Base-by-base conservation (phyloP, 2,329 filamentous ascomycete species). In the Fusarium bactridioides region DNA sequence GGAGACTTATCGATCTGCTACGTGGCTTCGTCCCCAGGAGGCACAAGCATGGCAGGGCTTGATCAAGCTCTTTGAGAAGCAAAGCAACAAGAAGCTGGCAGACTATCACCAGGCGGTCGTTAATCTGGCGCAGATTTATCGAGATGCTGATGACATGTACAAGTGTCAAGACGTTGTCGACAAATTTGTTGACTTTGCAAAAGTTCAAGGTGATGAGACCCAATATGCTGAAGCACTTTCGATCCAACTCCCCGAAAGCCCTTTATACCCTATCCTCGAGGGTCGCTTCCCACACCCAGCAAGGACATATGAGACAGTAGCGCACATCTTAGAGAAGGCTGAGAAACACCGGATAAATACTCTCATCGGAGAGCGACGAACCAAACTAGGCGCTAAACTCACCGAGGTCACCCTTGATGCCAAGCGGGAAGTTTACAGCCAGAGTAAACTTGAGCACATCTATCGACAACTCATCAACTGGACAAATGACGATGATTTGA, bases 11-110 rank as follows among this genome's bases (percentile, higher is more conserved):
- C 85, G 87, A 44, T 86, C 88, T 37, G 96, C 95, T 4, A 89
- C 92, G 10, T 85, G 86, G 25, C 84, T 94, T 69, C 95, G 94
- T 72, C 89, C 91, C 2, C 85, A 89, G 23, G 94, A 98, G 74
- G 85, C 90, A n/a, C 93, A 95, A 77, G 93, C 93, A 73, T 98
- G 94, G 94, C 93, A 97, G 79, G 96, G 96, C 3, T 85, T 99
- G 50, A 88, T 96, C 80, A 93, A 91, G 77, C 82, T 98, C 35
- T 98, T 94, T 79, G 94, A 97, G 82, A 92, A 90, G 76, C 92
- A 94, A 78, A 91, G 89, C 21, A 81, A 84, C 35, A 86, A 88
- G 61, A 93, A 92, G 76, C 83, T 98, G 19, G 86, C 89, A 61
- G 87, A 91, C 54, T 97, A 97, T 78, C 91, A 92, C 53, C 84